Conservation (phyloP, 805 yeast genomes). For the Barnettozyma sucrosica region DNA sequence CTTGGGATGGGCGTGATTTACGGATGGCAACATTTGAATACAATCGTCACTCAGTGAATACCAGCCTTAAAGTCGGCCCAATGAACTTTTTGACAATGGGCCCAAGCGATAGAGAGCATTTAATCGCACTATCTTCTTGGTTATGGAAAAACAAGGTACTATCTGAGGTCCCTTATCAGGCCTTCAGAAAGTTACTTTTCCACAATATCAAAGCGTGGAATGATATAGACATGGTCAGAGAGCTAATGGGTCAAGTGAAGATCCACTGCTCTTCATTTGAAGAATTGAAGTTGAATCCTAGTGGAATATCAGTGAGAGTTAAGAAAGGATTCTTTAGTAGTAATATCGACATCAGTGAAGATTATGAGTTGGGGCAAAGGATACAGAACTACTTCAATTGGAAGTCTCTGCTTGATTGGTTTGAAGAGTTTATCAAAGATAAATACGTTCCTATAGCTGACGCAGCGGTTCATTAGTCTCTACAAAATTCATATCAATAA, state of each 20-base stretch:
- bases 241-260: conserved; percentile 17
- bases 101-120: conserved; percentile 8
- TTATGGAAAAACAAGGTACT: conserved; percentile 17
- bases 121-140: conserved; percentile 18
- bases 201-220: conserved; percentile 13
- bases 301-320: conserved; percentile 10
- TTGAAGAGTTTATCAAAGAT: conserved; percentile 17
- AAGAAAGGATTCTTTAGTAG: conserved; percentile 13
- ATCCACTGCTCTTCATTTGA: conserved; percentile 18
- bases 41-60: conserved; percentile 5
- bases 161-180: conserved; percentile 20
- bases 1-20: conserved; percentile 8
- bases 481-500: background rate
- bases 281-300: conserved; percentile 13
- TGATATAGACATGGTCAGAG: conserved; percentile 13
- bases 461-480: background rate
- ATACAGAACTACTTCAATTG: conserved; percentile 18
- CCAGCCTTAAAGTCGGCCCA: background rate
- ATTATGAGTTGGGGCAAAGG: conserved; percentile 9
- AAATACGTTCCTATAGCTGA: conserved; percentile 8
- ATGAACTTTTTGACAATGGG: conserved; percentile 1
- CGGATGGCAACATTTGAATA: conserved; percentile 11
- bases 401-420: conserved; percentile 20
- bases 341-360: conserved; percentile 12
- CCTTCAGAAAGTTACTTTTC: conserved; percentile 13